Evolutionary conservation across 148 eudicot species (phyloP).

Genomic region (Nyssa sinensis): DNA sequence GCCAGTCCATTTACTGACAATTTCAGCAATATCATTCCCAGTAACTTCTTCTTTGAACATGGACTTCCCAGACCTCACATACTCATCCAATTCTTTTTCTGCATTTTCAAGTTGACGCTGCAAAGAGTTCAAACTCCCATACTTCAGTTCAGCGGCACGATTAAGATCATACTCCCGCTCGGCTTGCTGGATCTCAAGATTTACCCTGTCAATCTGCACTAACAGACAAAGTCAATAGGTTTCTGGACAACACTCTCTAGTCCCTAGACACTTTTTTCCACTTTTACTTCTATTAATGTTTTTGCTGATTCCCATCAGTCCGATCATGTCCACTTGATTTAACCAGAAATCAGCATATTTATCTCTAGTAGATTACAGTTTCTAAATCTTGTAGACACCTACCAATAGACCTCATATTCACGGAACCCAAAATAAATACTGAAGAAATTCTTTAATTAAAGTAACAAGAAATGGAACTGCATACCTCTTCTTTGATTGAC

Average conservation of each 20-base stretch:
- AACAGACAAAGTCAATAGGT: constrained; percentile 9
- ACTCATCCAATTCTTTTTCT: constrained; percentile 83
- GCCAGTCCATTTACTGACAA: constrained; percentile 98
- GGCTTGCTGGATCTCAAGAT: constrained; percentile 93
- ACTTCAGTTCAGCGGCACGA: constrained; percentile 95
- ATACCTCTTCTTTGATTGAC: constrained; percentile 97
- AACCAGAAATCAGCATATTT: not conserved
- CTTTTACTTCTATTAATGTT: not conserved
- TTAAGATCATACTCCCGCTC: constrained; percentile 94
- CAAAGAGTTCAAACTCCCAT: constrained; percentile 89
- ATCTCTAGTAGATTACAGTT: not conserved
- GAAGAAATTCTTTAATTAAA: not conserved
- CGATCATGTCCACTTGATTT: not conserved
- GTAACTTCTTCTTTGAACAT: constrained; percentile 95
- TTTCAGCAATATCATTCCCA: constrained; percentile 86
- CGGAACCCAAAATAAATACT: not conserved
- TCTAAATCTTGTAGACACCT: not conserved
- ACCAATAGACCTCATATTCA: too few relatives aligned
- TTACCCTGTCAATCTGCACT: constrained; percentile 90
- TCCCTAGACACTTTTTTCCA: not conserved
- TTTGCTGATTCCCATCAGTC: not conserved
- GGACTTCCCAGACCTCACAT: constrained; percentile 88
- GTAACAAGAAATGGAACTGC: not conserved
- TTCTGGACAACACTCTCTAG: not conserved
- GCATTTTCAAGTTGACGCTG: constrained; percentile 82